Conservation (phyloP, 2,329 filamentous ascomycete genomes). For the Ascochyta fabae region DNA sequence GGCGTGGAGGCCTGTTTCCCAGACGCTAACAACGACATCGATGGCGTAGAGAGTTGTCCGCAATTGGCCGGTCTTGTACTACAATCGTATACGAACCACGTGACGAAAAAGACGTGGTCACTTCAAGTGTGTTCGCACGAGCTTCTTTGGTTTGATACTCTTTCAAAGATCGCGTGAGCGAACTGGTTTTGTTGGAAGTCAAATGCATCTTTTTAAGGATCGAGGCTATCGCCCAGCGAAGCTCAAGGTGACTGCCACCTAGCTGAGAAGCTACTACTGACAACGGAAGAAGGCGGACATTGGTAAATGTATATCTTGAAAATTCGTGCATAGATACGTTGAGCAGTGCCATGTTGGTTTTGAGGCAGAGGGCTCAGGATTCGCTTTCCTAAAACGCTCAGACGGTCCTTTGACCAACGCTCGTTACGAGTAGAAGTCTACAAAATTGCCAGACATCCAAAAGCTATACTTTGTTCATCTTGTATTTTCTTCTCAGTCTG, state of each 20-base stretch:
- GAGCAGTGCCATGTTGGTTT: not conserved
- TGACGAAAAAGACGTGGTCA: not conserved
- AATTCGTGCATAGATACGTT: not conserved
- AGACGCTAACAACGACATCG: not conserved
- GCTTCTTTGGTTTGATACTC: no score
- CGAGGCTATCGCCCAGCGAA: no score
- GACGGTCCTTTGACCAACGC: not conserved
- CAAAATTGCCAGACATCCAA: not conserved
- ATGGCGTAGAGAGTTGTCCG: not conserved
- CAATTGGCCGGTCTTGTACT: not conserved
- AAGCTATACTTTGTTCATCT: not conserved
- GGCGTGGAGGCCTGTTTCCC: not conserved
- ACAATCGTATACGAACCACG: not conserved
- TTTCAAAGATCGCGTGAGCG: no score
- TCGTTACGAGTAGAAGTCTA: conserved; percentile 1
- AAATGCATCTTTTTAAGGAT: no score
- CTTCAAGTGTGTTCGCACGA: no score
- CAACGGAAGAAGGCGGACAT: not conserved
- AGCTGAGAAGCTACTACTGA: no score
- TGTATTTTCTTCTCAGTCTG: no score
- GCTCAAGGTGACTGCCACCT: no score
- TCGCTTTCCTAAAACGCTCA: conserved; percentile 16
- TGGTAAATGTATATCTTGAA: no score
- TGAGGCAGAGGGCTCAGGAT: conserved; percentile 8
- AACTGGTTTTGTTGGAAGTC: no score